phyloP scores from a whole-genome alignment of 441 rosid species.

The Gossypium trilobum region DNA sequence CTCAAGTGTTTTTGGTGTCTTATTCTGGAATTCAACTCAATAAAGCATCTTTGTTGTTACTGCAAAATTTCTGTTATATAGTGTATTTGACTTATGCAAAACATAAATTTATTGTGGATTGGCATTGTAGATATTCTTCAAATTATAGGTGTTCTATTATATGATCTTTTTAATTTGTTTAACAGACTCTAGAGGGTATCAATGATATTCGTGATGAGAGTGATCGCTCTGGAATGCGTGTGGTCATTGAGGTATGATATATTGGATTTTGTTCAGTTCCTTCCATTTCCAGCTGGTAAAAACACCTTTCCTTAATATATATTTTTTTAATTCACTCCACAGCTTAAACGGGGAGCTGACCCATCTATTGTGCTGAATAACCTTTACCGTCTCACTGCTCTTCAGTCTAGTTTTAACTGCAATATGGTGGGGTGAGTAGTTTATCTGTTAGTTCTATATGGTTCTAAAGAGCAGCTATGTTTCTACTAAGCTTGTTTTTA shows the following conservation, averaged over 20 bases:
- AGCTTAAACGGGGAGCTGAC: constrained; percentile 83
- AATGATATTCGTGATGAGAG: constrained; percentile 96
- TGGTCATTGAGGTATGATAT: constrained; percentile 74
- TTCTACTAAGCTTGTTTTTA: neutral
- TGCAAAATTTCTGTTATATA: neutral
- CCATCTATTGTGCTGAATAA: constrained; percentile 73
- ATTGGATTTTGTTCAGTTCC: neutral
- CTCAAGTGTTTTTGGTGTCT: neutral
- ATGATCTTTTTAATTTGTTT: constrained; percentile 4
- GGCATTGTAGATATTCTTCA: neutral
- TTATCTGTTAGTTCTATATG: constrained; percentile 1
- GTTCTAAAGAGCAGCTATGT: neutral
- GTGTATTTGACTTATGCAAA: neutral
- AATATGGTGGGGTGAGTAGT: constrained; percentile 87
- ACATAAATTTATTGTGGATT: neutral
- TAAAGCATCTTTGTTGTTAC: neutral
- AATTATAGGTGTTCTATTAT: constrained; percentile 3
- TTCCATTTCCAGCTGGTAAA: constrained; percentile 2
- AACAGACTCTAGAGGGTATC: constrained; percentile 79
- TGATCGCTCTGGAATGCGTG: constrained; percentile 88
- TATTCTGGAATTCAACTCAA: neutral
- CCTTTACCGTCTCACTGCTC: constrained; percentile 81
- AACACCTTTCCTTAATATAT: neutral
- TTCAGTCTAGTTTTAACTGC: constrained; percentile 93
- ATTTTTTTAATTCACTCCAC: constrained; percentile 10